These are phyloP conservation scores for Paecilomyces sp. DNA, from an alignment of 2,329 filamentous ascomycete species.

Conservation along the genomic window DNA sequence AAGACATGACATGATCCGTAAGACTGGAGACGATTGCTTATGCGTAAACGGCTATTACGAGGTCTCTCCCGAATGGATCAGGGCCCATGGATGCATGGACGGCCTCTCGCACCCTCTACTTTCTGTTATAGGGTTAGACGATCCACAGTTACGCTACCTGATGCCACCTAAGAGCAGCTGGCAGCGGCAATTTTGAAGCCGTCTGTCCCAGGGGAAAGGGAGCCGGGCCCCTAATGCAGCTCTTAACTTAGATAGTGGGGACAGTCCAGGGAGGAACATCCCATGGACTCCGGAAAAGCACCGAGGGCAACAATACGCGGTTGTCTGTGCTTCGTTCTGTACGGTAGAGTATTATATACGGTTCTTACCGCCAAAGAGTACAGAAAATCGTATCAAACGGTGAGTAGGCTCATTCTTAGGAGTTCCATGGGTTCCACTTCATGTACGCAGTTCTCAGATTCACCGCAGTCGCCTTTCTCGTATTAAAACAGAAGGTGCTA, in stretches of 20 bases:
- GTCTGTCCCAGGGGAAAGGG: neutral
- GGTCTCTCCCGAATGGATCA: neutral
- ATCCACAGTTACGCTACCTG: neutral
- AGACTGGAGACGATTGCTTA: neutral
- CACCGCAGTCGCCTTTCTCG: neutral
- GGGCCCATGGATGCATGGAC: neutral
- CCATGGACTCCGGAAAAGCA: neutral
- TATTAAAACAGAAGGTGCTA: neutral
- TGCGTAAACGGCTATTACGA: neutral
- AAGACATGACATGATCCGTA: neutral
- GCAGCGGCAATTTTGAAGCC: neutral
- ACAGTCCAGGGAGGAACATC: neutral
- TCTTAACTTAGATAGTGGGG: neutral
- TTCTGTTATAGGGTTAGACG: neutral
- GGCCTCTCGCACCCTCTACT: neutral
- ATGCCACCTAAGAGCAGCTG: neutral
- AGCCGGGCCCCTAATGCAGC: neutral
- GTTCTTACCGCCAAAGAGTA: neutral
- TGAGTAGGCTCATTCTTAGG: neutral
- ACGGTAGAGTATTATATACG: neutral
- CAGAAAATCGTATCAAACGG: neutral
- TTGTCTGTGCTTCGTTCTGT: neutral
- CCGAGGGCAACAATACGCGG: neutral
- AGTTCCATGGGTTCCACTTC: neutral
- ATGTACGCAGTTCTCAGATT: neutral